phyloP scores from a whole-genome alignment of 495 filamentous ascomycete species.

The Neurospora terricola region DNA sequence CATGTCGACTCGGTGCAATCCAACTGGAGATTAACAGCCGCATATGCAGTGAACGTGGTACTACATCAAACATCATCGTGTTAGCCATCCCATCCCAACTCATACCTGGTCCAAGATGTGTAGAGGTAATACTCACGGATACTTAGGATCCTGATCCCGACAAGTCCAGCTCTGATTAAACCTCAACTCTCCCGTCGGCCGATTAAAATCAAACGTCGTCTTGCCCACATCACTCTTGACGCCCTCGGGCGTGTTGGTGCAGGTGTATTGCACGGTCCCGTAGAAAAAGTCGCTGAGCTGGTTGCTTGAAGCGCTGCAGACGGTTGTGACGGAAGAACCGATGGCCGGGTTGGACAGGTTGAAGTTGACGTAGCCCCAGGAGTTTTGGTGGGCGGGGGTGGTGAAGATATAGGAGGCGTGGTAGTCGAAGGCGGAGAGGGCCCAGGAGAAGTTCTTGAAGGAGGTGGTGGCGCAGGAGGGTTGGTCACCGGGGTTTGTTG shows the following conservation, averaged over 20 bases:
- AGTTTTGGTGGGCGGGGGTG: slow-evolving; percentile 35
- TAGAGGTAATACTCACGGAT: slow-evolving; percentile 21
- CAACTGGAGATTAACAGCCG: slow-evolving; percentile 22
- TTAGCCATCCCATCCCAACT: background rate
- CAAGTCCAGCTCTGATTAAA: slow-evolving; percentile 37
- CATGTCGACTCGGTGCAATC: slow-evolving; percentile 25
- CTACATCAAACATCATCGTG: slow-evolving; percentile 6
- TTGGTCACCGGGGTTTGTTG: background rate
- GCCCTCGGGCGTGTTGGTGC: slow-evolving; percentile 9
- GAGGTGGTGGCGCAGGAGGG: slow-evolving; percentile 22
- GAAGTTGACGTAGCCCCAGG: slow-evolving; percentile 31
- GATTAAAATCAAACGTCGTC: slow-evolving; percentile 28
- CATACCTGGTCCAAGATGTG: background rate
- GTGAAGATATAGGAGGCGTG: slow-evolving; percentile 31
- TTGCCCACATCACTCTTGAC: background rate
- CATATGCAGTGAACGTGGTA: slow-evolving; percentile 26
- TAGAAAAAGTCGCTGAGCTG: slow-evolving; percentile 37
- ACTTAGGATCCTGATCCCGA: slow-evolving; percentile 24
- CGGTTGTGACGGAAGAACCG: slow-evolving; percentile 10
- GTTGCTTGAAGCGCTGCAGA: slow-evolving; percentile 30
- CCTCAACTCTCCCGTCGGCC: slow-evolving; percentile 18
- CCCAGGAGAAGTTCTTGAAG: slow-evolving; percentile 27
- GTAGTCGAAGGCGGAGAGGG: slow-evolving; percentile 26
- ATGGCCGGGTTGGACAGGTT: slow-evolving; percentile 34
- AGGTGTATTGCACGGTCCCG: slow-evolving; percentile 28